phyloP scores from a whole-genome alignment of 352 stramenopile species.

The Phytopythium delawarense region DNA sequence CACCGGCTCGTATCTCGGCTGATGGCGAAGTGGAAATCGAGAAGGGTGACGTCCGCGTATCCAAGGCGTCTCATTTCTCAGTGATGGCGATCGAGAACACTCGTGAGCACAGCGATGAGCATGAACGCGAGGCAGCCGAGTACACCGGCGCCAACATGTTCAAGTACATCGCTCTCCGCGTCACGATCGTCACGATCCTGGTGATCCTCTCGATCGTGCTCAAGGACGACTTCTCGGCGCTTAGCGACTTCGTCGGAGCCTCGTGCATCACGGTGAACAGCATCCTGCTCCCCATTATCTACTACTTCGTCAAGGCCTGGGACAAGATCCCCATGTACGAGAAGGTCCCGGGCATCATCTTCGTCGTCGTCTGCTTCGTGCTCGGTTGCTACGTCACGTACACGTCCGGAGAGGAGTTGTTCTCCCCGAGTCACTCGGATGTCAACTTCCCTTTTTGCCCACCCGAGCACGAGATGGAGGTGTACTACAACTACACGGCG shows the following conservation, averaged over 20 bases:
- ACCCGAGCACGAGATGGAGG: conserved; percentile 22
- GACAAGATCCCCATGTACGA: conserved; percentile 20
- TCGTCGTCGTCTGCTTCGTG: conserved; percentile 22
- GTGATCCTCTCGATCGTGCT: conserved; percentile 34
- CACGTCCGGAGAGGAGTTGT: conserved; percentile 25
- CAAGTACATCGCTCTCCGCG: conserved; percentile 34
- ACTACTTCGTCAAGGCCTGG: conserved; percentile 34
- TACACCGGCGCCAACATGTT: conserved; percentile 30
- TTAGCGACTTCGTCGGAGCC: conserved; percentile 33
- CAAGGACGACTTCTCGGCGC: conserved; percentile 40
- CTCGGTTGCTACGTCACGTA: conserved; percentile 33
- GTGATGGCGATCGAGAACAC: background rate
- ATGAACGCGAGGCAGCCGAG: conserved; percentile 17
- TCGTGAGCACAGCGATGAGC: conserved; percentile 12
- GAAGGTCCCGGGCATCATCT: conserved; percentile 14
- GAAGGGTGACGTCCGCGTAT: too few species aligned
- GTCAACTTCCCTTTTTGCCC: conserved; percentile 29
- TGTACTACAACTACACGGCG: conserved; percentile 43
- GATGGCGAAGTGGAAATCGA: too few species aligned
- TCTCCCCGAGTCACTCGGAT: conserved; percentile 16
- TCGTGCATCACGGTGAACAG: conserved; percentile 42
- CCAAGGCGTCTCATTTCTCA: too few species aligned
- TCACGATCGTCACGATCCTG: conserved; percentile 27
- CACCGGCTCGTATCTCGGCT: too few species aligned
- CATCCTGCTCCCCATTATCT: conserved; percentile 43